Conservation (phyloP, 257 asterid species). For the Fraxinus quadrangulata region DNA sequence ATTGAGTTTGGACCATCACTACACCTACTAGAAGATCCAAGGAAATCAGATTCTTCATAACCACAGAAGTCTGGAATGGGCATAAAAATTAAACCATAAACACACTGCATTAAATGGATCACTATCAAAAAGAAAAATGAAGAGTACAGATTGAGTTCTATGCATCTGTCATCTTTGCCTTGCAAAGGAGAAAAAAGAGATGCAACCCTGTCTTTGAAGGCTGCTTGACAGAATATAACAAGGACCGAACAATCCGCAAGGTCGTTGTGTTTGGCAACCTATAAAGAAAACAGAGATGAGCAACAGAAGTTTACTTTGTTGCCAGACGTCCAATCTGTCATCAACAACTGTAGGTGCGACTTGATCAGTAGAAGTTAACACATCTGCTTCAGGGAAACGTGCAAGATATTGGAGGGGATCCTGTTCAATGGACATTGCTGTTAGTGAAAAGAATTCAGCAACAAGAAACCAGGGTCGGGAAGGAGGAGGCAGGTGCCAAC, state of each 20-base stretch:
- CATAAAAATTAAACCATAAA: background rate
- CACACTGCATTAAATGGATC: constrained; percentile 1
- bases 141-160: constrained; percentile 9
- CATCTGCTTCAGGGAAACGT: constrained; percentile 96
- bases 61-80: background rate
- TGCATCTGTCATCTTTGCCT: constrained; percentile 15
- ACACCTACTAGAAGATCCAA: background rate
- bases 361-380: constrained; percentile 93
- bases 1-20: background rate
- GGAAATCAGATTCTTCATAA: background rate
- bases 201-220: background rate
- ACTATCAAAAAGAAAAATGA: constrained; percentile 11
- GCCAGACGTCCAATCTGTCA: constrained; percentile 92
- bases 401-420: constrained; percentile 95
- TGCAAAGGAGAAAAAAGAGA: constrained; percentile 19
- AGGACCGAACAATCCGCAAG: background rate
- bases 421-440: constrained; percentile 53
- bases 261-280: background rate
- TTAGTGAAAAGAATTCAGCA: constrained; percentile 25
- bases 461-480: constrained; percentile 14
- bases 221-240: background rate
- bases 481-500: background rate
- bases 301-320: constrained; percentile 59
- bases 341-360: constrained; percentile 87
- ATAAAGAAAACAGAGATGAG: constrained; percentile 16